Conservation (phyloP, 768 basidiomycete species). For the Tulasnella sp. region DNA sequence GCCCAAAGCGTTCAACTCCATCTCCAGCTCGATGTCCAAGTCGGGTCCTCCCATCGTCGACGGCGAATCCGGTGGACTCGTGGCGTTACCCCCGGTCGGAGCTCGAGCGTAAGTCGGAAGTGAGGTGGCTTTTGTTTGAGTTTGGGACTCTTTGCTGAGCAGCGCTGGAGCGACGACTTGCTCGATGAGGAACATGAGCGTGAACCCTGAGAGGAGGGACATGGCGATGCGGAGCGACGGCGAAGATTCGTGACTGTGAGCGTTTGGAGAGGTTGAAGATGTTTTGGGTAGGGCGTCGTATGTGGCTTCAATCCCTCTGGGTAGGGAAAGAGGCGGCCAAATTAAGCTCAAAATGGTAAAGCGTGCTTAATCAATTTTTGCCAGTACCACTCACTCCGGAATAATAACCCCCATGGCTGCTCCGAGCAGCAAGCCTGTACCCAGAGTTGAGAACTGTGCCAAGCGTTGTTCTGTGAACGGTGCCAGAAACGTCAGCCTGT, state of each 20-base stretch:
- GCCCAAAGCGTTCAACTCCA: constrained; percentile 24
- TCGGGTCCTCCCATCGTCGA: constrained; percentile 47
- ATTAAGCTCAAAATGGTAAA: not conserved
- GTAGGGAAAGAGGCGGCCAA: constrained; percentile 12
- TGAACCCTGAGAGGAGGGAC: constrained; percentile 64
- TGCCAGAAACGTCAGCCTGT: not conserved
- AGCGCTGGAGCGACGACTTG: constrained; percentile 52
- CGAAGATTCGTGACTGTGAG: constrained; percentile 41
- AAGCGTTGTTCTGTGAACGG: constrained; percentile 48
- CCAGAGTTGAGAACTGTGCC: constrained; percentile 58
- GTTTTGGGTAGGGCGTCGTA: constrained; percentile 44
- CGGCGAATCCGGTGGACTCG: constrained; percentile 42
- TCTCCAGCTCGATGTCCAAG: constrained; percentile 64
- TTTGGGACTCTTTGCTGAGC: not conserved
- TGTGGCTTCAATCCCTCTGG: constrained; percentile 73
- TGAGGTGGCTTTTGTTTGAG: not conserved
- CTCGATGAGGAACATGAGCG: constrained; percentile 57
- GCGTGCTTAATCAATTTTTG: not conserved
- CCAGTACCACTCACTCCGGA: constrained; percentile 73
- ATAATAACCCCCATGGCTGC: constrained; percentile 90
- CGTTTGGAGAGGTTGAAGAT: constrained; percentile 36
- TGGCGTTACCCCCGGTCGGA: constrained; percentile 36
- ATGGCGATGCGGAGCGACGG: constrained; percentile 62
- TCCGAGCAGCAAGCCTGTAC: constrained; percentile 85
- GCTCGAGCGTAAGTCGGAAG: constrained; percentile 50